Evolutionary conservation across 2,329 filamentous ascomycete species (phyloP), one percentile per base, ranked within the genome.

Genomic region (Zymoseptoria pseudotritici): DNA sequence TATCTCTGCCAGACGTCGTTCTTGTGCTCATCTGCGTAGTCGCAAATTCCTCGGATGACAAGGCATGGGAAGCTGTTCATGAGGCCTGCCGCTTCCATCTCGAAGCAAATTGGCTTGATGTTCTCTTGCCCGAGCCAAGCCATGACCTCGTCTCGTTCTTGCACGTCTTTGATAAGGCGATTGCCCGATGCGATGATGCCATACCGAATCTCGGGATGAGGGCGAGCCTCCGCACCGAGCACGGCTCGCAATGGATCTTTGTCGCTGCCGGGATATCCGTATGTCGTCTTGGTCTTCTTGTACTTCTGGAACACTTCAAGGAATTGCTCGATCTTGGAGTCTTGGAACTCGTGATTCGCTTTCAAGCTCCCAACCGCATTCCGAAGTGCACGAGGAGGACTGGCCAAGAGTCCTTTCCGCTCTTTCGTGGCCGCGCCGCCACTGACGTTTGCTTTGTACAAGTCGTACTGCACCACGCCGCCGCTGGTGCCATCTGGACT

Each of bases 111-210:
- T 31, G 31, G 55, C 52, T 24, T 24, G 24, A 62, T 46, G 7
- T 57, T 53, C 8, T 58, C 22, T 4, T 3, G 2, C 55, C 11
- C 22, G 42, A 1, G 54, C 53, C 42, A 57, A 56, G 57, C 57
- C 59, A 62, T 13, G 22, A 4, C 22, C 22, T 24, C 22, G 29
- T 66, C 60, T 50, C 65, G 50, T 4, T 42, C 46, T 0, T n/a
- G n/a, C 1, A 13, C 74, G 11, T 72, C 73, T 51, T 75, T 77
- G 59, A 79, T 73, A 0, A 79, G 72, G 0, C 59, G 69, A 54
- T 79, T 72, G 13, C 71, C 75, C 0, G 75, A 78, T 3, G 70
- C 77, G 2, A 79, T 70, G 0, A 62, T 56, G 0, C 77, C 77
- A 29, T 78, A 65, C 53, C 76, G 73, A 0, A 79, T 59, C 0